Evolutionary conservation across 768 basidiomycete genomes (phyloP).

Genomic region (Boletellus sp.): DNA sequence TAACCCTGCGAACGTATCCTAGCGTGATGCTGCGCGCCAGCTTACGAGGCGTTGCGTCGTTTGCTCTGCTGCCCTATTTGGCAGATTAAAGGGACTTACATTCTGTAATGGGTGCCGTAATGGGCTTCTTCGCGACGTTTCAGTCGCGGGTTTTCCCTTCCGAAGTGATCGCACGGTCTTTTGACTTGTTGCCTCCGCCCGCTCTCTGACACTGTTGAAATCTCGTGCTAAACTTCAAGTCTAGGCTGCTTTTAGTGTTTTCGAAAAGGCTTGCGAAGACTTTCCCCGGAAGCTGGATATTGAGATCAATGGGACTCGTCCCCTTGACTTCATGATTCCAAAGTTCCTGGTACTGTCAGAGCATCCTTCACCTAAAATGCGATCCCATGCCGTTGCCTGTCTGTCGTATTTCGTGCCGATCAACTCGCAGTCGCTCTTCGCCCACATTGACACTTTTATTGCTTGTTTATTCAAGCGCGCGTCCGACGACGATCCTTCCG

Average conservation of each 20-base stretch:
- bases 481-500: conserved; percentile 88
- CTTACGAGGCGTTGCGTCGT: background rate
- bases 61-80: conserved; percentile 7
- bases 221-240: conserved; percentile 15
- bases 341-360: conserved; percentile 89
- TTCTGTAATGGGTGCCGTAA: conserved; percentile 6
- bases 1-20: background rate
- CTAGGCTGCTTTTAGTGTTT: conserved; percentile 88
- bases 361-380: conserved; percentile 84
- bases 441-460: conserved; percentile 92
- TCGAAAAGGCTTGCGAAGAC: conserved; percentile 96
- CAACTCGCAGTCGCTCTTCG: conserved; percentile 79
- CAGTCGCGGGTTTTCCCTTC: background rate
- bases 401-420: conserved; percentile 91
- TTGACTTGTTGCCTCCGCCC: background rate
- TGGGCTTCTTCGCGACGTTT: background rate
- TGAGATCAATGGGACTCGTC: conserved; percentile 87
- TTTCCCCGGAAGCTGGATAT: conserved; percentile 94
- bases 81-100: conserved; percentile 1
- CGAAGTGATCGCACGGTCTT: conserved; percentile 1
- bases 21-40: background rate
- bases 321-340: conserved; percentile 94
- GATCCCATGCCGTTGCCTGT: conserved; percentile 89
- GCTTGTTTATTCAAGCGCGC: conserved; percentile 92
- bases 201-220: background rate